Evolutionary conservation across 2,329 filamentous ascomycete genomes (phyloP).

Genomic region (Alternaria atra): DNA sequence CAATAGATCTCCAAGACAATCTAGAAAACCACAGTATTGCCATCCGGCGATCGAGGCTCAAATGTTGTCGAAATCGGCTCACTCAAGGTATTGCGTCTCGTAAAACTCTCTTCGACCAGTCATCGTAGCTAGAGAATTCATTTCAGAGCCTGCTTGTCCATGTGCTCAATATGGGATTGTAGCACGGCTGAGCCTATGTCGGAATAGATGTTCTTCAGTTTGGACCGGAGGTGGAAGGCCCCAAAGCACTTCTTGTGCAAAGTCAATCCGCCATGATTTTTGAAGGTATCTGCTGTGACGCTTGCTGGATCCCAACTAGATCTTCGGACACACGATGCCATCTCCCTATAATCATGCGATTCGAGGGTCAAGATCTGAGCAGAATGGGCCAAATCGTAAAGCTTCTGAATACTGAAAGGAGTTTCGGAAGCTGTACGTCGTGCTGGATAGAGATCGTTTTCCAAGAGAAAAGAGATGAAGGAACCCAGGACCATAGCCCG

Average conservation of each 20-base stretch:
- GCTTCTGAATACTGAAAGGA: slow-evolving; percentile 13
- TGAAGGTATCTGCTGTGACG: slow-evolving; percentile 11
- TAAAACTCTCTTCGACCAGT: not conserved
- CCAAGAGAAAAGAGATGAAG: slow-evolving; percentile 14
- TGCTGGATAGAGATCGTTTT: slow-evolving; percentile 12
- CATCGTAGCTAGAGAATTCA: slow-evolving; percentile 3
- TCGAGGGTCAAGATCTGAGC: slow-evolving; percentile 10
- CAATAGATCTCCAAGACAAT: not conserved
- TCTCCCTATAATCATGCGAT: slow-evolving; percentile 15
- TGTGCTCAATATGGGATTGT: slow-evolving; percentile 16
- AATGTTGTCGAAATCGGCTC: not conserved
- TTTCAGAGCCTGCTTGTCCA: slow-evolving; percentile 25
- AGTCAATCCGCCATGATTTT: slow-evolving; percentile 8
- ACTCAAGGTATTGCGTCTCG: not conserved
- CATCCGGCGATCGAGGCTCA: too few species aligned
- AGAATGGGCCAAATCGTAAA: slow-evolving; percentile 3
- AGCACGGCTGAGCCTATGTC: slow-evolving; percentile 14
- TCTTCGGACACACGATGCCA: slow-evolving; percentile 9
- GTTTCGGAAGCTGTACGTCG: slow-evolving; percentile 13
- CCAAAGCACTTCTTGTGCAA: slow-evolving; percentile 12
- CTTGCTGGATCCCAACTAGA: slow-evolving; percentile 12
- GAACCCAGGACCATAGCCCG: slow-evolving; percentile 10
- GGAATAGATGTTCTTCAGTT: slow-evolving; percentile 5
- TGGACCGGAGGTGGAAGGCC: slow-evolving; percentile 7
- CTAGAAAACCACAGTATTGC: not conserved